Base-by-base conservation (phyloP, 1,284 basidiomycete genomes). In the Leccinum huronense region DNA sequence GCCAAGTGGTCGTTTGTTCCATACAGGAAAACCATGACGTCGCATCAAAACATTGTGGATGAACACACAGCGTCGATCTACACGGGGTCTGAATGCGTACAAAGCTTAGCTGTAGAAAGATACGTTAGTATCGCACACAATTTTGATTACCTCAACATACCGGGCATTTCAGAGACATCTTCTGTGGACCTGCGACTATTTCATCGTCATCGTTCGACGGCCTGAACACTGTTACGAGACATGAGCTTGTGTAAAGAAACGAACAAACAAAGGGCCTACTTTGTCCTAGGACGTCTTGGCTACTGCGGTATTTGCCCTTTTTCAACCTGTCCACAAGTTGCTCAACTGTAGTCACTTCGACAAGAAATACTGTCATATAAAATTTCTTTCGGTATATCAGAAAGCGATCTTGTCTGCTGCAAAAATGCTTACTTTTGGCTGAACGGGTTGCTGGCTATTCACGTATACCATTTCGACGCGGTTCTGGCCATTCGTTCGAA, bases 11-110 rank as follows among this genome's bases (percentile, higher is more conserved):
- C 5, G 96, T 97, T 78, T 94, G 91, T 72, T 97, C 93, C 86
- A 98, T 99, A 74, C 97, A 88, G 27, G 90, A 91, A 71, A 92
- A 95, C 94, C 96, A 99, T 59, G 92, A 94, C 23, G 84, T 84
- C 0, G 96, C 95, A 76, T 99, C 97, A 75, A 99, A 99, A 77
- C 97, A 99, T 72, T 97, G 94, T 2, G 93, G 81, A 76, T 99
- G 97, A 27, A 91, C 86, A 74, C 97, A 99, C 66, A 84, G 80
- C 13, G 80, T 83, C 0, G 97, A 96, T 16, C 97, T 90, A 73
- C 93, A 90, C 2, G 97, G 97, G 0, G 86, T 91, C 33, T 78
- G 81, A 64, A 99, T 90, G 11, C 96, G 91, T 77, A 90, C 87
- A 73, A 94, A 97, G 59, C 94, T 95, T 63, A 99, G 79, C 90